Evolutionary conservation across 257 asterid genomes (phyloP).

Genomic region (Datura wrightii): DNA sequence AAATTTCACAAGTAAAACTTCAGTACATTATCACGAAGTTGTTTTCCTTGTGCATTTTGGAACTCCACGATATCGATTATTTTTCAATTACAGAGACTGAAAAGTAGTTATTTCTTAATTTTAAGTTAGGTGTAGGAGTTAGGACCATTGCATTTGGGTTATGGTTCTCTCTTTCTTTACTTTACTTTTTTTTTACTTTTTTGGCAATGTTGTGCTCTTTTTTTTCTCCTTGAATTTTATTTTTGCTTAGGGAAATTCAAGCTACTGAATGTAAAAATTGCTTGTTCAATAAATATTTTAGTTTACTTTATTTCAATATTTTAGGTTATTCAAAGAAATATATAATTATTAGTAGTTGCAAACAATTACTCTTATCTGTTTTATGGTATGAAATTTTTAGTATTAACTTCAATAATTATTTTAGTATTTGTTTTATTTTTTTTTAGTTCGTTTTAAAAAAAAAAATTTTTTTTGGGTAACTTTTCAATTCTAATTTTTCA

Average conservation of each 20-base stretch:
- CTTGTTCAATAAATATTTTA: not conserved
- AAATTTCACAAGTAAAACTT: not conserved
- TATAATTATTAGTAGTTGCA: not conserved
- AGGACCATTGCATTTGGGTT: not conserved
- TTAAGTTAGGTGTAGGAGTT: constrained; percentile 20
- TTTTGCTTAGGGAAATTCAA: constrained; percentile 1
- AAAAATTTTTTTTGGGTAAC: no score
- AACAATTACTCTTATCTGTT: not conserved
- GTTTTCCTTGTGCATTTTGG: not conserved
- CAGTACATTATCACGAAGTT: not conserved
- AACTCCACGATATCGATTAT: not conserved
- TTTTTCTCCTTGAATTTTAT: not conserved
- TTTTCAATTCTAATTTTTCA: no score
- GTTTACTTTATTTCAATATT: not conserved
- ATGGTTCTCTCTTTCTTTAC: not conserved
- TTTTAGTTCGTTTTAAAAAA: no score
- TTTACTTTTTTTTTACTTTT: not conserved
- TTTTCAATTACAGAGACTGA: not conserved
- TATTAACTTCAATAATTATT: no score
- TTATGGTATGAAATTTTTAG: no score
- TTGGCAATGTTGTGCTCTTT: constrained; percentile 3
- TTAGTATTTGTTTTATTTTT: no score
- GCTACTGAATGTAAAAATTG: not conserved
- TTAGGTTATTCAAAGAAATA: not conserved
- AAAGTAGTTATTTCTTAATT: not conserved